Percentiles rank a stretch among this genome's conserved stretches.
Conservation (phyloP, 441 rosid species). For the Euphorbia celastroides region DNA sequence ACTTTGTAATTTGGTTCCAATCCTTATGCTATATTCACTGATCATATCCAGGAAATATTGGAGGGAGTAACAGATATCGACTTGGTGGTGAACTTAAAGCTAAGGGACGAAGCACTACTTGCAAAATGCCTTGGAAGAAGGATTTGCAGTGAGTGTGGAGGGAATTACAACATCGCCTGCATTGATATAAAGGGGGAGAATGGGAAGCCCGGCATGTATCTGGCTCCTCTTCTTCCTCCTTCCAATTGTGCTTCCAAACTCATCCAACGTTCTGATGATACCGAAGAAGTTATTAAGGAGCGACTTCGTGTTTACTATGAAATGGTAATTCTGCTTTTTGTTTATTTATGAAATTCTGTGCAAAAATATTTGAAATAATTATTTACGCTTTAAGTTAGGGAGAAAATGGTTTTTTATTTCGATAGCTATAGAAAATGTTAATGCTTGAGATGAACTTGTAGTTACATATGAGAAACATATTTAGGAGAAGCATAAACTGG, state of each 20-base stretch:
- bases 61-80: conserved; percentile 84
- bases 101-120: conserved; percentile 73
- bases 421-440: too few relatives aligned
- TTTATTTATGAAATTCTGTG: too few relatives aligned
- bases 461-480: not conserved
- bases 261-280: conserved; percentile 80
- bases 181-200: conserved; percentile 81
- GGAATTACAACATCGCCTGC: conserved; percentile 76
- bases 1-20: not conserved
- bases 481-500: conserved; percentile 4
- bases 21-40: not conserved
- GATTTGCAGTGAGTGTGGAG: conserved; percentile 85
- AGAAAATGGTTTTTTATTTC: too few relatives aligned
- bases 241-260: conserved; percentile 75
- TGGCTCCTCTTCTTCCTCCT: conserved; percentile 97
- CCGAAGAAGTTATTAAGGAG: conserved; percentile 83
- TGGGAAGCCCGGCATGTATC: conserved; percentile 70
- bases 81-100: conserved; percentile 81
- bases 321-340: conserved; percentile 36
- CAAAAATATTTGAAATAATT: too few relatives aligned
- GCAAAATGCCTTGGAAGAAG: conserved; percentile 96
- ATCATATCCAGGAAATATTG: conserved; percentile 61
- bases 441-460: not conserved
- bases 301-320: conserved; percentile 71
- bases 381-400: too few relatives aligned